Evolutionary conservation across 495 filamentous ascomycete genomes (phyloP), one percentile per base, ranked within the genome.

Genomic region (Penicillium flavigenum): DNA sequence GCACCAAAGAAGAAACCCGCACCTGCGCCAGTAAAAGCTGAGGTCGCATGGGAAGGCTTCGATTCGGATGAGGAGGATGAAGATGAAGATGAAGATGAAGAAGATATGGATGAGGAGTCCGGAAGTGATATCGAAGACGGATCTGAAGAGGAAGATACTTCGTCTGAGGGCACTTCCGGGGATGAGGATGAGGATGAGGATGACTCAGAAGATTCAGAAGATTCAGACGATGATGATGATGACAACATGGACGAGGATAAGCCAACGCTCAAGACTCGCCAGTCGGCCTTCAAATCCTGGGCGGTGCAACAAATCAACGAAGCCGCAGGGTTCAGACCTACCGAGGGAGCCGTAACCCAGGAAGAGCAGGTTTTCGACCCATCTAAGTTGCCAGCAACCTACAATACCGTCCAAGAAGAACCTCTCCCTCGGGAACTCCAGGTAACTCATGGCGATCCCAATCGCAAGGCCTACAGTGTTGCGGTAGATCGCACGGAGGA

Each of bases 261-360:
- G 44, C 47, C 51, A 26, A 48, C 62, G 54, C 75, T 69, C 63
- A 79, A 58, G 64, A 81, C 68, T 73, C 69, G 77, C 54, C 64
- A 76, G 27, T 80, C 86, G 20, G 91, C 92, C n/a, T 98, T 98
- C 79, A 97, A 97, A 72, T 79, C 85, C 12, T 98, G 94, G 94
- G 94, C 95, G 14, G 84, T 85, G 27, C 85, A 89, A 60, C 88
- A 92, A 68, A 83, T 92, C 50, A 95, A 96, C 65, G 83, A 90
- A 61, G 86, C 86, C 31, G 63, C 86, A 19, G 84, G 82, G 11
- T 88, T 87, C 64, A 76, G 73, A 9, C 84, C 86, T 17, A 74
- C 76, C 17, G 63, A 68, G 6, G 70, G 57, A n/a, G 72, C 73
- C 8, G 50, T 70, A 10, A 60, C 63, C 11, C 46, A 60, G 7